Evolutionary conservation across 2,329 filamentous ascomycete genomes (phyloP), one percentile per base, ranked within the genome.

Genomic region (Rutstroemia sp.): DNA sequence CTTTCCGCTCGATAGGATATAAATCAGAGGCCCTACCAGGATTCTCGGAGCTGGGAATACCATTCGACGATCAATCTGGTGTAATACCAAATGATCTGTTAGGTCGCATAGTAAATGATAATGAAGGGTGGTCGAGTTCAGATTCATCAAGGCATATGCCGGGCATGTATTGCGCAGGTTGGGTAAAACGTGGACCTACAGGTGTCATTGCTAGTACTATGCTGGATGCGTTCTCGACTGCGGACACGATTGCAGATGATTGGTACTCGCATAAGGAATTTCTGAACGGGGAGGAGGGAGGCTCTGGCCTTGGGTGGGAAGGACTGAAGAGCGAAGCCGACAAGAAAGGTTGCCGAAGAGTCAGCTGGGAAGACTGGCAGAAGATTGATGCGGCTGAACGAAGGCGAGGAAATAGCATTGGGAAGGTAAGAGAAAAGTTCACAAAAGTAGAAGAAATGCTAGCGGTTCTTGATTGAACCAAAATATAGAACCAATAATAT

Each of bases 161-260:
- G 0, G 90, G 92, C 0, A 72, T 96, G 27, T 99, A 99, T 73
- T 95, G 91, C 62, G 88, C 92, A 16, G 94, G 94, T 0, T 99
- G 94, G 94, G 91, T 96, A 9, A 97, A 97, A 74, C 82, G 87
- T 38, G 94, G 94, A 0, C 92, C 94, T 0, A 96, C 91, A 0
- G 94, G 94, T 2, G 92, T 97, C 3, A 99, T 99, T 69, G 92
- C 92, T 1, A 91, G 87, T 30, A 99, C 94, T 0, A 95, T 99
- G 90, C 83, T 87, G 58, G 94, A 99, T 70, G 92, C 94, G 0
- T 99, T 97, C 66, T 80, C 82, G 8, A 96, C 91, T 0, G 94
- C 85, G 1, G 92, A 96, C 68, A 83, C 87, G 2, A 88, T 99
- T 60, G 81, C 81, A 0, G 74, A 80, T n/a, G 94, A 99, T 68